phyloP scores from a whole-genome alignment of 345 rosid genomes.

The Syzygium oleosum region DNA sequence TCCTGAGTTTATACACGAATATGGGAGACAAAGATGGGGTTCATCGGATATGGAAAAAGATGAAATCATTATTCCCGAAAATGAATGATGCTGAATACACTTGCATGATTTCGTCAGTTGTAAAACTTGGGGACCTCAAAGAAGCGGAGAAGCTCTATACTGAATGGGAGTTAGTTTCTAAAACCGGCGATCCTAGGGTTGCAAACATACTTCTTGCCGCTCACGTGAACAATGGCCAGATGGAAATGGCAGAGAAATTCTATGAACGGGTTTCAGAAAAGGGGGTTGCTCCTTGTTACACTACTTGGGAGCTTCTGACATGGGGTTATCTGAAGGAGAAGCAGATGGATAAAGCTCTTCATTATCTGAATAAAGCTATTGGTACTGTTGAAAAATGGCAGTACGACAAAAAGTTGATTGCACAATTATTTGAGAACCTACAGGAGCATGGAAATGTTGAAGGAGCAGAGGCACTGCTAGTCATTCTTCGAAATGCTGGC shows the following conservation, averaged over 20 bases:
- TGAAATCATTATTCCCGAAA: conserved; percentile 50
- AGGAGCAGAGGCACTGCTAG: conserved; percentile 63
- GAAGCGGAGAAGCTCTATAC: conserved; percentile 58
- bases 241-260: conserved; percentile 49
- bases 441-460: conserved; percentile 54
- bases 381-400: conserved; percentile 59
- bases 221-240: conserved; percentile 42
- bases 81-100: conserved; percentile 67
- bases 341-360: conserved; percentile 44
- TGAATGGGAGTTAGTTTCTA: conserved; percentile 76
- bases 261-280: conserved; percentile 34
- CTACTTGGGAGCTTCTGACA: conserved; percentile 82
- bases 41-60: conserved; percentile 57
- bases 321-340: conserved; percentile 51
- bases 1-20: conserved; percentile 61
- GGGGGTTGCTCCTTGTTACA: conserved; percentile 52
- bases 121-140: conserved; percentile 56
- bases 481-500: conserved; percentile 50
- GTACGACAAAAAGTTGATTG: conserved; percentile 44
- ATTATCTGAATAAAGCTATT: conserved; percentile 57
- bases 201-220: conserved; percentile 68
- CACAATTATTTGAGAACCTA: conserved; percentile 32
- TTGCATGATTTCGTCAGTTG: conserved; percentile 65
- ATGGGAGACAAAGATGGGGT: conserved; percentile 55
- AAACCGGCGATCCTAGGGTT: conserved; percentile 48